Evolutionary conservation across 2,329 filamentous ascomycete genomes (phyloP).

Genomic region (Pseudogymnoascus sp.): DNA sequence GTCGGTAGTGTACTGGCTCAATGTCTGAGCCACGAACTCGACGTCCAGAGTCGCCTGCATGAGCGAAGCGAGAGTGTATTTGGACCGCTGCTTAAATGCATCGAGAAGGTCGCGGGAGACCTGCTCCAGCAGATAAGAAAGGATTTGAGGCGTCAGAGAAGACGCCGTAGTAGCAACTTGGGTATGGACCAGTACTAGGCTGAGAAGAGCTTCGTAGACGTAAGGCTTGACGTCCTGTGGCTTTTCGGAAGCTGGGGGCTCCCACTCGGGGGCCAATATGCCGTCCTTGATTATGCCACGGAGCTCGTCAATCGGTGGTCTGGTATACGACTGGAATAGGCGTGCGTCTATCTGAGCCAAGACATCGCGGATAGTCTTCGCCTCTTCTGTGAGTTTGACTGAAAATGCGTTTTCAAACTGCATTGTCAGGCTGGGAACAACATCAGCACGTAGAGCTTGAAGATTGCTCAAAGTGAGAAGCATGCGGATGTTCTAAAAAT

Average conservation of each 20-base stretch:
- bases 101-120: slow-evolving; percentile 72
- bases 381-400: slow-evolving; percentile 88
- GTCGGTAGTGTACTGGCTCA: slow-evolving; percentile 83
- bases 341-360: slow-evolving; percentile 83
- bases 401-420: slow-evolving; percentile 93
- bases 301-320: slow-evolving; percentile 63
- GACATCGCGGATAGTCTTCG: slow-evolving; percentile 84
- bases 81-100: slow-evolving; percentile 60
- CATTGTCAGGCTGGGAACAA: slow-evolving; percentile 80
- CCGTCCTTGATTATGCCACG: slow-evolving; percentile 65
- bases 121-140: slow-evolving; percentile 81
- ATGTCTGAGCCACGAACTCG: slow-evolving; percentile 91
- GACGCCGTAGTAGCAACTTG: slow-evolving; percentile 76
- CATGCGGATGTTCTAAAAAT: slow-evolving; percentile 75
- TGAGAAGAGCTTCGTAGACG: slow-evolving; percentile 78
- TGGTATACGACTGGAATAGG: slow-evolving; percentile 88
- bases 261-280: slow-evolving; percentile 65
- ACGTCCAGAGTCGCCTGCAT: slow-evolving; percentile 98
- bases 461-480: slow-evolving; percentile 91
- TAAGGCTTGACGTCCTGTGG: slow-evolving; percentile 79
- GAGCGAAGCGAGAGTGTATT: slow-evolving; percentile 70
- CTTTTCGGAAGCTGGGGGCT: slow-evolving; percentile 46
- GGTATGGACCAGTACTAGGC: slow-evolving; percentile 83
- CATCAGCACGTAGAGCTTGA: slow-evolving; percentile 69
- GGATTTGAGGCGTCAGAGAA: slow-evolving; percentile 69